Evolutionary conservation across 192 early-diverging fungal species (phyloP), one percentile per base, ranked within the genome.

Genomic region (Backusella psychrophila): DNA sequence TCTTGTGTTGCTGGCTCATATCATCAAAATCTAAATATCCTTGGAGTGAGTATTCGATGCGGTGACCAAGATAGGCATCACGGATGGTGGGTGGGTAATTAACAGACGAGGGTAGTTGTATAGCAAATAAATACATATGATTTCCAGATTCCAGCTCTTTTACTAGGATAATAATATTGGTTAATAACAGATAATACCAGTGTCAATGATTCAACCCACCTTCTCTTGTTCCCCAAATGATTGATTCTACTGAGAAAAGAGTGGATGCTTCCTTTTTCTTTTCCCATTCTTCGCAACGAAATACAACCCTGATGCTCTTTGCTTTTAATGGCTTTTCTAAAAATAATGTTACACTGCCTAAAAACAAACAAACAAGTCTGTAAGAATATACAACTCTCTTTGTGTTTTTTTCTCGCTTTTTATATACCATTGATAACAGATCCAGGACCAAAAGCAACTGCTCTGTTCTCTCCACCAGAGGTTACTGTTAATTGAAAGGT

Each of bases 121-220:
- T 74, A 65, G 80, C 75, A 77, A 81, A 81, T 35, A 81, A 56
- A 44, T 76, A 77, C 33, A 81, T 53, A 63, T 77, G 75, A 19
- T 73, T 70, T 31, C 75, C 80, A 14, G 31, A 34, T 56, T 59
- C 33, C 33, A 77, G 21, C 26, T 73, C 74, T 23, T 63, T 63
- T 63, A 63, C 56, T 63, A 23, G 26, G 56, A 26, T 23, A 63
- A 3, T 63, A 63, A 29, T 23, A 63, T 33, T 33, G 33, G 33
- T 33, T 33, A 33, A 33, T 12, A 63, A 63, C 11, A 63, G 29
- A 63, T 26, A 63, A 31, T 19, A 72, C n/a, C 11, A 41, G 15
- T n/a, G 17, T 56, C 42, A 42, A 15, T 34, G 6, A 49, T 49
- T 26, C 11, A 39, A 14, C 33, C 33, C 29, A 63, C 56, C 56